phyloP scores from a whole-genome alignment of 805 yeast species.

The Lipomyces kockii region DNA sequence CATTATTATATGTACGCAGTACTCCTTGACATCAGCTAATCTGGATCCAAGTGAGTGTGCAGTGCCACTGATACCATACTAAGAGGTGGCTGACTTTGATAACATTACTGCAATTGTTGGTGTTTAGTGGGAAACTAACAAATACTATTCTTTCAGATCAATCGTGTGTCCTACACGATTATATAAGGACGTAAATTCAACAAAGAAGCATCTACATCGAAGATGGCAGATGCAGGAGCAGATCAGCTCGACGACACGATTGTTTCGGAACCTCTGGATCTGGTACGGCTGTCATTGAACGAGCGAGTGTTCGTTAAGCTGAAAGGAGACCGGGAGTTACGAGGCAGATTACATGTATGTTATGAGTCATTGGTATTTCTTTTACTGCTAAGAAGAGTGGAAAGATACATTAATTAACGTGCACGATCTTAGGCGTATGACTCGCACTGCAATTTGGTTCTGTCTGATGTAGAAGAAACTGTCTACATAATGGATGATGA shows the following conservation, averaged over 20 bases:
- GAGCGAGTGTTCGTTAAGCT: conserved; percentile 86
- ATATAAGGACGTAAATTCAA: not conserved
- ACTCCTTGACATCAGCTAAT: not conserved
- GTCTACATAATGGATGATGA: conserved; percentile 63
- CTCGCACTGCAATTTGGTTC: conserved; percentile 93
- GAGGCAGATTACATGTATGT: conserved; percentile 81
- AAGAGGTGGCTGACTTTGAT: not conserved
- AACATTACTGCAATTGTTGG: not conserved
- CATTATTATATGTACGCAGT: not conserved
- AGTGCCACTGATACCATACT: not conserved
- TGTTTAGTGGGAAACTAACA: not conserved
- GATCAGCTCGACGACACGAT: conserved; percentile 25
- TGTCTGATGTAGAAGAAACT: conserved; percentile 89
- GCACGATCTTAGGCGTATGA: conserved; percentile 68
- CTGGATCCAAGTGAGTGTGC: too few species aligned
- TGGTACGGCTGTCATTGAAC: conserved; percentile 82
- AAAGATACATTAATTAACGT: not conserved
- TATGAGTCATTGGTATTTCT: not conserved
- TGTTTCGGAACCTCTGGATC: conserved; percentile 80
- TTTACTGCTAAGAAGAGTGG: not conserved
- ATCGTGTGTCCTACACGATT: not conserved
- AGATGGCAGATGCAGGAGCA: conserved; percentile 25
- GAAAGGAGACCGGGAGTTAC: conserved; percentile 91
- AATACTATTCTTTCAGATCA: not conserved
- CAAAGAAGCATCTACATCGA: not conserved